Percentiles rank a stretch among this genome's conserved stretches.
Conservation (phyloP, 1,284 basidiomycete species). For the Meira nashicola region DNA sequence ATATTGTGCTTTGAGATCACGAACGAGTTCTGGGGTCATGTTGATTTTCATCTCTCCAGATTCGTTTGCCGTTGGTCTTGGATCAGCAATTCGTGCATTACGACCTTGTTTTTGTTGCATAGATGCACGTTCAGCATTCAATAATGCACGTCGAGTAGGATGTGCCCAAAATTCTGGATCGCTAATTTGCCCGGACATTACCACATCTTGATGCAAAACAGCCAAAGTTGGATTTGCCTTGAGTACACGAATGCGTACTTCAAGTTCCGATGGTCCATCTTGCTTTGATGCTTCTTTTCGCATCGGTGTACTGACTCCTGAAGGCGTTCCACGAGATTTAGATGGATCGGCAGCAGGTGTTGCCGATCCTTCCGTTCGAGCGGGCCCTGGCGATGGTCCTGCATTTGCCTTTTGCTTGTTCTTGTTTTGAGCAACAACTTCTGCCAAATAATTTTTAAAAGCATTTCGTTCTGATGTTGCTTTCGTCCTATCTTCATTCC, state of each 20-base stretch:
- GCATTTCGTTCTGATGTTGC: slow-evolving; percentile 14
- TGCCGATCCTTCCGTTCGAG: not conserved
- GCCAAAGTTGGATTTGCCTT: slow-evolving; percentile 36
- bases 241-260: slow-evolving; percentile 42
- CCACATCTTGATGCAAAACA: slow-evolving; percentile 46
- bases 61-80: slow-evolving; percentile 41
- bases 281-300: not conserved
- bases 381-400: not conserved
- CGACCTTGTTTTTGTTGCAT: slow-evolving; percentile 42
- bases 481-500: slow-evolving; percentile 1
- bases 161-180: slow-evolving; percentile 52
- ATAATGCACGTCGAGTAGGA: slow-evolving; percentile 39
- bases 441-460: slow-evolving; percentile 18
- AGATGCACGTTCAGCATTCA: slow-evolving; percentile 39
- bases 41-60: slow-evolving; percentile 67
- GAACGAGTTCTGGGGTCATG: slow-evolving; percentile 84
- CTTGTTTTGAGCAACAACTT: slow-evolving; percentile 14
- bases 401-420: slow-evolving; percentile 2
- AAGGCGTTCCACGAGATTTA: not conserved
- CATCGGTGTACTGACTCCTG: not conserved
- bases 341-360: not conserved
- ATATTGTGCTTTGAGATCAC: slow-evolving; percentile 96
- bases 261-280: slow-evolving; percentile 28
- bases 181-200: slow-evolving; percentile 30
- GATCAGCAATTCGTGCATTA: slow-evolving; percentile 48